Base-by-base conservation (phyloP, 352 stramenopile genomes). In the Phytopythium cucurbitacearum region DNA sequence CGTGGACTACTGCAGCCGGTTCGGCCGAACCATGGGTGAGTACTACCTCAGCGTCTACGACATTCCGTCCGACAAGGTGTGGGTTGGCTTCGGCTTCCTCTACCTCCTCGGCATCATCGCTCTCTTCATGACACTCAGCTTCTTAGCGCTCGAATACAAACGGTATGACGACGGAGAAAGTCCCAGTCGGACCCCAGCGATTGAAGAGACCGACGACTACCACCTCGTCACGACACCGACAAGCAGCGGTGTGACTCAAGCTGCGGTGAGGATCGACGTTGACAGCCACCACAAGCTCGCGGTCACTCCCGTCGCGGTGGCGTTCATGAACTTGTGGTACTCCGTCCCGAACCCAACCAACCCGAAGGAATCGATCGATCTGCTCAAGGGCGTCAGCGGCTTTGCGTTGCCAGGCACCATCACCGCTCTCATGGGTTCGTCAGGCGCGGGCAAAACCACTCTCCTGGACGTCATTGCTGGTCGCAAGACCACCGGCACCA, bases 351-450 rank as follows among this genome's bases (percentile, higher is more conserved):
- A 59, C n/a, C 57, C 44, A 13, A 32, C 36, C 8, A 51, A 48
- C n/a, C 43, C 38, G 9, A 58, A 65, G n/a, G 15, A 47, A 35
- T 46, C 51, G 10, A 21, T 64, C 13, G 45, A 65, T 6, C 15
- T 83, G 28, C 65, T 84, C 16, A 48, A 52, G n/a, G 44, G 59
- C 6, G 57, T 84, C 40, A 60, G 35, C 7, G 72, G 67, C 5
- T 59, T 59, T 37, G 60, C 63, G 2, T n/a, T 37, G 16, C 72
- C 72, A 2, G 70, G 71, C 2, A 52, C 68, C 33, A 73, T 96
- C 57, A 96, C 80, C 33, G 87, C 83, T 16, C 64, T 97, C 2
- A 92, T 94, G 76, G 85, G 85, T 12, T 76, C 61, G 8, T 76
- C 54, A 38, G 46, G 46, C 11, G 46, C 46, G 13, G 46, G 46